Conservation (phyloP, 148 eudicot genomes). For the Spergularia bocconei region DNA sequence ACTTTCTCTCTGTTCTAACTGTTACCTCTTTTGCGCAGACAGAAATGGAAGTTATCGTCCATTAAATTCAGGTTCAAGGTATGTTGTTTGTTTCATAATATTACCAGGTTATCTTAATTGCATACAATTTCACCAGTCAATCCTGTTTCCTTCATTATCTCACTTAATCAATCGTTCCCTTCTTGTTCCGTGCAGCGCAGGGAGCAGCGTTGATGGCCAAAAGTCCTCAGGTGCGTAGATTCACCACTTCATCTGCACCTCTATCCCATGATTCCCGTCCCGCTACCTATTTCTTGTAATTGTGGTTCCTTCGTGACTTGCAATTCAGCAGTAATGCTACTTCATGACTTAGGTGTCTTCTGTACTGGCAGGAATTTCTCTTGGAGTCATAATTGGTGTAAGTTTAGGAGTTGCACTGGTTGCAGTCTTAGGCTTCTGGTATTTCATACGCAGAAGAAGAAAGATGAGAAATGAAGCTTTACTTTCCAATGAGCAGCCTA, state of each 20-base stretch:
- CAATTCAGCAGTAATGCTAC: constrained; percentile 16
- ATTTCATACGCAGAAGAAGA: constrained; percentile 32
- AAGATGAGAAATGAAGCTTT: constrained; percentile 33
- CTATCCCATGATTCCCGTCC: constrained; percentile 15
- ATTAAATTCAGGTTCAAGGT: constrained; percentile 45
- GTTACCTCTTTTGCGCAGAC: constrained; percentile 41
- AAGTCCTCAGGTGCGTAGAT: constrained; percentile 30
- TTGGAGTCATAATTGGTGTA: constrained; percentile 52
- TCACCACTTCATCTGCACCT: not conserved
- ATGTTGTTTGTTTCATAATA: constrained; percentile 17
- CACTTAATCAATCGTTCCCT: not conserved
- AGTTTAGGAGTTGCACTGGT: constrained; percentile 35
- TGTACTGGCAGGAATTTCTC: constrained; percentile 38
- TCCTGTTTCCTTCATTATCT: not conserved
- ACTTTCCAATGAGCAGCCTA: constrained; percentile 31
- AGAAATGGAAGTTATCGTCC: constrained; percentile 52
- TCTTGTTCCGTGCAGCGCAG: constrained; percentile 43
- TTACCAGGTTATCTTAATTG: not conserved
- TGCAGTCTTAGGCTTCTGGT: constrained; percentile 36
- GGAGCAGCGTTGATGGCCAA: constrained; percentile 41
- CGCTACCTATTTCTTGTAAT: not conserved
- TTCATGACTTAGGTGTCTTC: constrained; percentile 18
- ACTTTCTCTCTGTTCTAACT: not conserved
- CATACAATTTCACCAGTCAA: not conserved
- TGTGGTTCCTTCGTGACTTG: not conserved